Percentiles rank a stretch among this genome's conserved stretches.
Conservation (phyloP, 176 grass and related monocot genomes). For the Microstegium vimineum region DNA sequence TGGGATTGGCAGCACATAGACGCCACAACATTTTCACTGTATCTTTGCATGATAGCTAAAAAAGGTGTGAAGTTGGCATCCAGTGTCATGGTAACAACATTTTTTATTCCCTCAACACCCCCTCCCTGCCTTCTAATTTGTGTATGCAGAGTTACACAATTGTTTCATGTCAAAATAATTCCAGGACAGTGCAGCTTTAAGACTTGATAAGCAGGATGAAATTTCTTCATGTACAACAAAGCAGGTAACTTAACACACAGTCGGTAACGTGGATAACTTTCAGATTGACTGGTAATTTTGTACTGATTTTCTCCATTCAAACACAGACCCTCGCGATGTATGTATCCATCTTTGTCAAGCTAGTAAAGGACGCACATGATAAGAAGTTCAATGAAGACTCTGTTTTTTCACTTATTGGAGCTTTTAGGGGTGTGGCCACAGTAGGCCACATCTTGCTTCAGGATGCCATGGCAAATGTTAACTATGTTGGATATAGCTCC, state of each 20-base stretch:
- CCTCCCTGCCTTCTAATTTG: neutral
- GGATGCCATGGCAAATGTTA: neutral
- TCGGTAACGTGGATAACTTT: neutral
- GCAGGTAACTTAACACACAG: neutral
- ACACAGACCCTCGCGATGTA: neutral
- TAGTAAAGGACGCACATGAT: neutral
- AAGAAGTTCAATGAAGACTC: neutral
- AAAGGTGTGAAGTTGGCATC: conserved; percentile 7
- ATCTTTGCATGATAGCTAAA: neutral
- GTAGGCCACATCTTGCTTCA: neutral
- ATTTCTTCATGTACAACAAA: conserved; percentile 20
- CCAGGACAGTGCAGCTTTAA: conserved; percentile 14
- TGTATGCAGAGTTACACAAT: neutral
- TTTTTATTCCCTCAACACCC: no score
- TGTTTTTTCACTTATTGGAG: neutral
- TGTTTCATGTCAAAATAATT: neutral
- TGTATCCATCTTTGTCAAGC: conserved; percentile 2
- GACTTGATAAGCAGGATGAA: neutral
- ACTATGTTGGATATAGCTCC: neutral
- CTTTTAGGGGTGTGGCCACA: neutral
- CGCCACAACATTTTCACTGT: neutral
- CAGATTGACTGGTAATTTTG: neutral
- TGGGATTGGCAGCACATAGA: neutral
- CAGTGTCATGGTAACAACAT: neutral
- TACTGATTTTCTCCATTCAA: neutral